Evolutionary conservation across 208 protist species (phyloP).

Genomic region (Leptomonas seymouri): DNA sequence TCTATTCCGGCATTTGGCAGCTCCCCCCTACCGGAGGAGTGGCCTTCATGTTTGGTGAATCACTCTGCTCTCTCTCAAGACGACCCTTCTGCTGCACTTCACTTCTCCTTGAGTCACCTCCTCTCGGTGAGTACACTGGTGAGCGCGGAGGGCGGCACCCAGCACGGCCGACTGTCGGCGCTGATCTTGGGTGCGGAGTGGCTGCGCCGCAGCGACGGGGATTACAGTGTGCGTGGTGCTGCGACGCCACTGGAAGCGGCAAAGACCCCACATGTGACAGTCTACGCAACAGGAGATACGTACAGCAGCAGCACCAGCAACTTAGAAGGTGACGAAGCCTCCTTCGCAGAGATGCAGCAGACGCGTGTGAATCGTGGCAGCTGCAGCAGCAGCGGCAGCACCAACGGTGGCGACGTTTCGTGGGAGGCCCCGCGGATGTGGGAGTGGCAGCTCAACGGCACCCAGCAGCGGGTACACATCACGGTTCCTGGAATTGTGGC

Average conservation of each 20-base stretch:
- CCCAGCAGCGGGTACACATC: conserved; percentile 4
- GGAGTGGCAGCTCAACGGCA: conserved; percentile 3
- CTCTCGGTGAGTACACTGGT: conserved; percentile 16
- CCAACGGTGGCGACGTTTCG: background rate
- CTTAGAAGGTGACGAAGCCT: no score
- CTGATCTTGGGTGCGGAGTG: conserved; percentile 27
- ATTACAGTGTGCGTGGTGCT: background rate
- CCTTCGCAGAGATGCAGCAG: background rate
- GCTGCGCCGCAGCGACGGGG: conserved; percentile 10
- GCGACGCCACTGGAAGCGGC: background rate
- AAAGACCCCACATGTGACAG: conserved; percentile 14
- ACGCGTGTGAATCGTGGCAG: no score
- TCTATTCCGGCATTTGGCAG: conserved; percentile 10
- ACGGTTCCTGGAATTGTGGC: conserved; percentile 18
- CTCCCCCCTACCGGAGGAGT: background rate
- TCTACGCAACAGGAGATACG: background rate
- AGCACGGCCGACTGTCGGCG: conserved; percentile 1
- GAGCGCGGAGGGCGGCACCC: background rate
- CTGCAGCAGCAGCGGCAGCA: background rate
- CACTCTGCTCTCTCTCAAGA: background rate
- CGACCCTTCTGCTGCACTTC: background rate
- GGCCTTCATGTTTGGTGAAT: background rate
- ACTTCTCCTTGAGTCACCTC: conserved; percentile 16
- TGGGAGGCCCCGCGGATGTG: conserved; percentile 25
- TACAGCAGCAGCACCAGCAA: background rate